Percentiles rank a stretch among this genome's conserved stretches.
Conservation (phyloP, 257 asterid genomes). For the Nicotiana sylvestris region DNA sequence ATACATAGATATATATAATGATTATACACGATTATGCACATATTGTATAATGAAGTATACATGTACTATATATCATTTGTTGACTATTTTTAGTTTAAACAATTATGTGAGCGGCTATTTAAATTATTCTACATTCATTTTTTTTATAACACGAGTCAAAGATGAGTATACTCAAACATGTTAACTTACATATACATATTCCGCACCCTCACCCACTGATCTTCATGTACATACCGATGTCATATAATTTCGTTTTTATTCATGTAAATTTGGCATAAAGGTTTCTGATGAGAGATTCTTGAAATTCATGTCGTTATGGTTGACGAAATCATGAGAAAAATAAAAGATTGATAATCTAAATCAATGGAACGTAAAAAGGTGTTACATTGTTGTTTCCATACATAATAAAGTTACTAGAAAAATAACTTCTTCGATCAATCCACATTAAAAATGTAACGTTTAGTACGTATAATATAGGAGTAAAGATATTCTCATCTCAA, state of each 20-base stretch:
- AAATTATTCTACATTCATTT: too few relatives aligned
- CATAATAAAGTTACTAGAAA: background rate
- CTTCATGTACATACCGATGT: background rate
- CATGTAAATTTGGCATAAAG: background rate
- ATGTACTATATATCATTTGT: too few relatives aligned
- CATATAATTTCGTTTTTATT: too few relatives aligned
- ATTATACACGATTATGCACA: too few relatives aligned
- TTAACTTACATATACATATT: too few relatives aligned
- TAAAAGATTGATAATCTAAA: too few relatives aligned
- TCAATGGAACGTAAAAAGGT: background rate
- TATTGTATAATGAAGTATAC: too few relatives aligned
- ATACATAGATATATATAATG: too few relatives aligned
- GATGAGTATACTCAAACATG: background rate
- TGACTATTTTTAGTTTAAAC: too few relatives aligned
- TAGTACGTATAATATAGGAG: background rate
- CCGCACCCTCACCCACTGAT: background rate
- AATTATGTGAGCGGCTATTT: too few relatives aligned
- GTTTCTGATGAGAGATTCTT: background rate
- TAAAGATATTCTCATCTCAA: background rate
- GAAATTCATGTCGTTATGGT: background rate
- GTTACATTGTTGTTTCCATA: background rate
- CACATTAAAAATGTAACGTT: background rate
- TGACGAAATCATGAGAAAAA: background rate
- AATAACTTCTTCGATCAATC: background rate
- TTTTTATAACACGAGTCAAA: background rate